Evolutionary conservation across 164 flowering plant genomes (phyloP), one percentile per base, ranked within the genome.

Genomic region (Piper longum): DNA sequence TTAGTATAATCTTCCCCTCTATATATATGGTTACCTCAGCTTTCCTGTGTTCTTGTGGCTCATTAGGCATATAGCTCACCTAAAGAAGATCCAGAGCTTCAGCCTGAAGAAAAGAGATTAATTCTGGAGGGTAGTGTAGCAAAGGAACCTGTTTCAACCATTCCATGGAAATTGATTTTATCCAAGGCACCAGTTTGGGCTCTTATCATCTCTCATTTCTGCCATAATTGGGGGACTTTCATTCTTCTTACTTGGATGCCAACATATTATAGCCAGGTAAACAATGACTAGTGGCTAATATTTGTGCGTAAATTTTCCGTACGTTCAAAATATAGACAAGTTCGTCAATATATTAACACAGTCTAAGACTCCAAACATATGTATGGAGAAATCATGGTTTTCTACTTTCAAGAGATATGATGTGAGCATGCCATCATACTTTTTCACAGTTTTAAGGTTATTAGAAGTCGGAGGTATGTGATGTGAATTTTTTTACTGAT

Each of bases 171-270:
- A 69, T 69, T 84, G 67, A 93, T 93, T 75, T 75, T 90, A 67
- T 88, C 99, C 5, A 93, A 93, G 69, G 75, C 85, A 56, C 91
- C 99, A 56, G 99, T 93, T 57, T 93, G 99, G 99, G 99, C 99
- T 71, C 81, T 93, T 62, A 90, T 93, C 40, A 73, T 93, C 72
- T 90, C 97, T 73, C 99, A 93, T 74, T 93, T 93, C 71, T 93
- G 99, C 72, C 99, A 93, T 72, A 93, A 93, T 69, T 93, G 99
- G 97, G 99, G 99, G 63, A 93, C 99, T 39, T 93, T 93, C 76
- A 93, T 93, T 70, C 91, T 93, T 68, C 78, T 93, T 51, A 93
- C 99, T 55, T 93, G 99, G 99, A 93, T 93, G 99, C 99, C 99
- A 5, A 93, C 99, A 7, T 93, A 93, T 76, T 93, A 93, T 74